Conservation (phyloP, 2,329 filamentous ascomycete species). For the Fusarium acutatum region DNA sequence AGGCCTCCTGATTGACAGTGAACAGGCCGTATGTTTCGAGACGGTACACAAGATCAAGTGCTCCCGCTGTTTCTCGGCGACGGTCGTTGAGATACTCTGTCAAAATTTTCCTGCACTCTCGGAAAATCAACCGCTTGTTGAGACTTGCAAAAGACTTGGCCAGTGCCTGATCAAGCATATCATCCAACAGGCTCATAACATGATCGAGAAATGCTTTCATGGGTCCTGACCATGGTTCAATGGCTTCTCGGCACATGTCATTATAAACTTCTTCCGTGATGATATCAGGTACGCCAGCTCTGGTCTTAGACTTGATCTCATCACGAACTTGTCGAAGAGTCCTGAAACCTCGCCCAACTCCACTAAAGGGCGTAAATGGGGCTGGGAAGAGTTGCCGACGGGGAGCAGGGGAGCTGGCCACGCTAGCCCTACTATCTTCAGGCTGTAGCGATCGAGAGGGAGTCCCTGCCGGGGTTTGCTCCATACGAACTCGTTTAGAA, state of each 20-base stretch:
- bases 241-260: slow-evolving; percentile 63
- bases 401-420: slow-evolving; percentile 17
- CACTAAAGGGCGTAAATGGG: slow-evolving; percentile 52
- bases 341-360: slow-evolving; percentile 52
- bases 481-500: slow-evolving; percentile 46
- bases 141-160: slow-evolving; percentile 56
- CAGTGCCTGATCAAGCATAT: slow-evolving; percentile 57
- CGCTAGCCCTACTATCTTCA: slow-evolving; percentile 47
- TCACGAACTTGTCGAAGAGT: slow-evolving; percentile 61
- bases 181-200: slow-evolving; percentile 58
- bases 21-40: slow-evolving; percentile 66
- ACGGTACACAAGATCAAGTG: slow-evolving; percentile 56
- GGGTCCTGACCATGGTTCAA: slow-evolving; percentile 66
- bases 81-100: slow-evolving; percentile 54
- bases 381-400: slow-evolving; percentile 38
- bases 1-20: slow-evolving; percentile 63
- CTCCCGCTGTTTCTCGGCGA: slow-evolving; percentile 46
- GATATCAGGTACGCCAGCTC: slow-evolving; percentile 66
- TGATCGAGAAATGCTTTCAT: slow-evolving; percentile 58
- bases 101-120: slow-evolving; percentile 55
- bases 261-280: slow-evolving; percentile 69
- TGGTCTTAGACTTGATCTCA: slow-evolving; percentile 63
- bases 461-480: slow-evolving; percentile 15
- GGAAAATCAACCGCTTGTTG: slow-evolving; percentile 60
- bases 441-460: slow-evolving; percentile 47